Conservation (phyloP, 345 rosid genomes). For the Sisymbrium irio region DNA sequence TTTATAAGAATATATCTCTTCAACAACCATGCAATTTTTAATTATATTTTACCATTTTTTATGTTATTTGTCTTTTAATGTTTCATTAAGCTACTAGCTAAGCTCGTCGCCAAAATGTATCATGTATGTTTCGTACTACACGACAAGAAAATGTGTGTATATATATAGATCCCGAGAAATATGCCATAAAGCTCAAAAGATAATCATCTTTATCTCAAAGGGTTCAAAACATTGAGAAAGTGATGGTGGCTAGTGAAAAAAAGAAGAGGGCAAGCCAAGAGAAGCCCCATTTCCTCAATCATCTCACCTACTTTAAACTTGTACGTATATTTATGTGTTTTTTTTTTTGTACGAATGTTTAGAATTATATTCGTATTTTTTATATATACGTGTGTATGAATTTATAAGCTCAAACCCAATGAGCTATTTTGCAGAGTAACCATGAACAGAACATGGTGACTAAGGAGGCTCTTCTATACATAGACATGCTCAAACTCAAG, state of each 20-base stretch:
- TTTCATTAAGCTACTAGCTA: background rate
- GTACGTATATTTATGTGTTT: constrained; percentile 39
- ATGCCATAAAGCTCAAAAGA: constrained; percentile 5
- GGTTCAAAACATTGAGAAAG: constrained; percentile 18
- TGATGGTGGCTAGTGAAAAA: constrained; percentile 48
- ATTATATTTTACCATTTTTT: background rate
- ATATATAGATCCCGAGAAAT: constrained; percentile 23
- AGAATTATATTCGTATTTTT: too few relatives aligned
- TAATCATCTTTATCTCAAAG: constrained; percentile 4
- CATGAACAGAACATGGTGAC: constrained; percentile 45
- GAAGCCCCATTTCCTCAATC: constrained; percentile 49
- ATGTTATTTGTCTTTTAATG: background rate
- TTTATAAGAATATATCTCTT: background rate
- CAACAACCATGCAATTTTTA: background rate
- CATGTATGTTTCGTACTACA: constrained; percentile 12
- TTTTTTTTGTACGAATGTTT: too few relatives aligned
- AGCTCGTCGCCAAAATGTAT: constrained; percentile 4
- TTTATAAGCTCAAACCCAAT: background rate
- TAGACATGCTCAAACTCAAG: constrained; percentile 55
- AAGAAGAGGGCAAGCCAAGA: constrained; percentile 44
- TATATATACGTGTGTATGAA: background rate
- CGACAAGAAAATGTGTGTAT: constrained; percentile 19
- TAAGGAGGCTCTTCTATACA: constrained; percentile 48
- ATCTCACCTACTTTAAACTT: constrained; percentile 46
- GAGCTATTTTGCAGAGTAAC: constrained; percentile 12